Conservation (phyloP, 2,329 filamentous ascomycete genomes). For the Neoarthrinium moseri region DNA sequence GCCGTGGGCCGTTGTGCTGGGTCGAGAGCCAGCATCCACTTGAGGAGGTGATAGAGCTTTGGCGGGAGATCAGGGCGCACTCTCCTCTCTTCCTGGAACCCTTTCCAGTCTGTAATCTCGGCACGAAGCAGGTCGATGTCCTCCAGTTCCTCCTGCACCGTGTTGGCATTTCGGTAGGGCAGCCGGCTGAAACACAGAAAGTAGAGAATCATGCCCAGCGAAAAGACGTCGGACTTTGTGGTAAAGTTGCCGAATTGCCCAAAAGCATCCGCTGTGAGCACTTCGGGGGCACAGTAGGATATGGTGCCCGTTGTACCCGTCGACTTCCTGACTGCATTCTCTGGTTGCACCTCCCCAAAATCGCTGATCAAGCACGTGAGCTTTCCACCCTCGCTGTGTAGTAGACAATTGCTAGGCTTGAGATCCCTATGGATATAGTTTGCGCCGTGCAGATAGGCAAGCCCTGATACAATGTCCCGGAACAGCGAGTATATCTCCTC, state of each 20-base stretch:
- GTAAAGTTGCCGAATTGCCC: constrained; percentile 91
- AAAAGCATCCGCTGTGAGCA: constrained; percentile 66
- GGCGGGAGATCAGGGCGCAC: constrained; percentile 80
- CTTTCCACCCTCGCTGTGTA: constrained; percentile 73
- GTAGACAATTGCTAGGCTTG: constrained; percentile 91
- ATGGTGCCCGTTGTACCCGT: constrained; percentile 95
- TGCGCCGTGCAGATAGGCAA: constrained; percentile 84
- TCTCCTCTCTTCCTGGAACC: constrained; percentile 75
- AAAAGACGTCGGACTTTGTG: constrained; percentile 97
- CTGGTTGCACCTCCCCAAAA: constrained; percentile 92
- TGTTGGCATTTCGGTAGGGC: constrained; percentile 81
- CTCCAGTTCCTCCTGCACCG: constrained; percentile 86
- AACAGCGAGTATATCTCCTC: constrained; percentile 98
- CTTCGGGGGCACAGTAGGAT: constrained; percentile 95
- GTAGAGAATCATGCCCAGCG: constrained; percentile 95
- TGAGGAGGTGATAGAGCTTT: constrained; percentile 81
- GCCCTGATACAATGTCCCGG: constrained; percentile 87
- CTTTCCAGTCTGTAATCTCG: constrained; percentile 85
- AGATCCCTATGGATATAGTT: constrained; percentile 96
- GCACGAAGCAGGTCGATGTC: constrained; percentile 80
- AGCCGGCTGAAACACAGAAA: constrained; percentile 94
- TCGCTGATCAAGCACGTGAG: constrained; percentile 89
- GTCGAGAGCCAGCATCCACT: constrained; percentile 74
- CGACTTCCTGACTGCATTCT: constrained; percentile 78
- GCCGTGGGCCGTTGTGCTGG: constrained; percentile 78